phyloP scores from a whole-genome alignment of 208 protist genomes.

The Trypanosomatidae sp. region DNA sequence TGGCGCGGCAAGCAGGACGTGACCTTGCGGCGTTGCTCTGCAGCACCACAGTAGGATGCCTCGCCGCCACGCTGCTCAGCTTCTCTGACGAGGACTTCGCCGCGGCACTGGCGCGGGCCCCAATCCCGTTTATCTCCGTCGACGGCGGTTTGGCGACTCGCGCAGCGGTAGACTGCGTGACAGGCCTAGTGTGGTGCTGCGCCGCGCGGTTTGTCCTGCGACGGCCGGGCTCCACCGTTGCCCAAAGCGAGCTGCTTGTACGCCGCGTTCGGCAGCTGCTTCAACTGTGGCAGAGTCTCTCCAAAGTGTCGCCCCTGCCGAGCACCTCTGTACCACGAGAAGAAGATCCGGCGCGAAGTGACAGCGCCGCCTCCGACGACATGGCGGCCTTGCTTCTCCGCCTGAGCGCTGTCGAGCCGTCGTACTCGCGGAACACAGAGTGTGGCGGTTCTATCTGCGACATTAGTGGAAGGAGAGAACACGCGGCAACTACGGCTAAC shows the following conservation, averaged over 20 bases:
- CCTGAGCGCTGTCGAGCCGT: slow-evolving; percentile 19
- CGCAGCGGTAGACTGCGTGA: slow-evolving; percentile 17
- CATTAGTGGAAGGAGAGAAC: background rate
- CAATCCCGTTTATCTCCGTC: slow-evolving; percentile 27
- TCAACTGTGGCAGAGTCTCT: slow-evolving; percentile 24
- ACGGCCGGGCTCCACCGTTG: background rate
- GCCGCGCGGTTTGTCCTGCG: slow-evolving; percentile 13
- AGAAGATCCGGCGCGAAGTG: background rate
- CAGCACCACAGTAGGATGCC: slow-evolving; percentile 31
- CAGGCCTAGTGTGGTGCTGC: slow-evolving; percentile 28
- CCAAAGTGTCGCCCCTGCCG: background rate
- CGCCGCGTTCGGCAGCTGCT: slow-evolving; percentile 28
- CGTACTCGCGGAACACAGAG: background rate
- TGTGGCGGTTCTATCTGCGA: background rate
- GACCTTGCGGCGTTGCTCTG: slow-evolving; percentile 16
- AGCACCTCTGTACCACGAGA: background rate
- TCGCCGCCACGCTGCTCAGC: slow-evolving; percentile 38
- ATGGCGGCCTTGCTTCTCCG: slow-evolving; percentile 22
- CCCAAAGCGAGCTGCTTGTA: slow-evolving; percentile 5
- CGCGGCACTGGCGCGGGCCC: slow-evolving; percentile 33
- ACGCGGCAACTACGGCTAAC: background rate
- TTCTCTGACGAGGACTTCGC: slow-evolving; percentile 49
- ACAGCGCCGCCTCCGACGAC: background rate
- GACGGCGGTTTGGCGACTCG: slow-evolving; percentile 14
- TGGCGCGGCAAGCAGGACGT: slow-evolving; percentile 24